Evolutionary conservation across 345 rosid genomes (phyloP).

Genomic region (Arabidopsis suecica): DNA sequence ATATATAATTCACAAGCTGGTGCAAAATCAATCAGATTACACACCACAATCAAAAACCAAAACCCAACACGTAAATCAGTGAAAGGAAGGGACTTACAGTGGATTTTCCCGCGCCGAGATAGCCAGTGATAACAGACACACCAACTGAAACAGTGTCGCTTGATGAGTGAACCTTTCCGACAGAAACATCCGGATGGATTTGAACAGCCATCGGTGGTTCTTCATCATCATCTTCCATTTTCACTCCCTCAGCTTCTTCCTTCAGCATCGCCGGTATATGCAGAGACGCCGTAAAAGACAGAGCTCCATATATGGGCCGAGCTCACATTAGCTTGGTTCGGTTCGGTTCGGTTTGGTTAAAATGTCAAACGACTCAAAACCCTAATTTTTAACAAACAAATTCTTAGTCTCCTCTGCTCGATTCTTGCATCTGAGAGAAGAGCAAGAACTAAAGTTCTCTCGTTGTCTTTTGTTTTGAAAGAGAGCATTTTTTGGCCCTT

Average conservation of each 20-base stretch:
- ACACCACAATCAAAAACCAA: not conserved
- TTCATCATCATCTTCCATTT: slow-evolving; percentile 70
- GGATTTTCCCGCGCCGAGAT: slow-evolving; percentile 96
- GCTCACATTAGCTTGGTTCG: slow-evolving; percentile 15
- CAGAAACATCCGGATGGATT: slow-evolving; percentile 40
- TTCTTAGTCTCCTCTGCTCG: not conserved
- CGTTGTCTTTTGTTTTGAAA: not conserved
- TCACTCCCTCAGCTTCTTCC: not conserved
- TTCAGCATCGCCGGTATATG: slow-evolving; percentile 5
- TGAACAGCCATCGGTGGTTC: slow-evolving; percentile 78
- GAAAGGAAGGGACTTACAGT: slow-evolving; percentile 55
- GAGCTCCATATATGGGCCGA: slow-evolving; percentile 20
- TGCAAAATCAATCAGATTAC: slow-evolving; percentile 5
- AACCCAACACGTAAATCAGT: slow-evolving; percentile 1
- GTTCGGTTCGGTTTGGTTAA: not conserved
- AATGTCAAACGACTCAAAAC: no score
- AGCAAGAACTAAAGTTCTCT: not conserved
- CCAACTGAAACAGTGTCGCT: slow-evolving; percentile 59
- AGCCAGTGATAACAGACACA: slow-evolving; percentile 88
- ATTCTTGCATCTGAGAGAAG: not conserved
- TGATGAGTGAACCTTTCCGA: slow-evolving; percentile 13
- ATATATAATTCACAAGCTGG: slow-evolving; percentile 81
- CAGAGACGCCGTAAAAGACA: slow-evolving; percentile 25
- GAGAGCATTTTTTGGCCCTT: not conserved
- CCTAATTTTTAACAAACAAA: not conserved